phyloP scores from a whole-genome alignment of 1,284 basidiomycete genomes.

The Thecaphora thlaspeos region DNA sequence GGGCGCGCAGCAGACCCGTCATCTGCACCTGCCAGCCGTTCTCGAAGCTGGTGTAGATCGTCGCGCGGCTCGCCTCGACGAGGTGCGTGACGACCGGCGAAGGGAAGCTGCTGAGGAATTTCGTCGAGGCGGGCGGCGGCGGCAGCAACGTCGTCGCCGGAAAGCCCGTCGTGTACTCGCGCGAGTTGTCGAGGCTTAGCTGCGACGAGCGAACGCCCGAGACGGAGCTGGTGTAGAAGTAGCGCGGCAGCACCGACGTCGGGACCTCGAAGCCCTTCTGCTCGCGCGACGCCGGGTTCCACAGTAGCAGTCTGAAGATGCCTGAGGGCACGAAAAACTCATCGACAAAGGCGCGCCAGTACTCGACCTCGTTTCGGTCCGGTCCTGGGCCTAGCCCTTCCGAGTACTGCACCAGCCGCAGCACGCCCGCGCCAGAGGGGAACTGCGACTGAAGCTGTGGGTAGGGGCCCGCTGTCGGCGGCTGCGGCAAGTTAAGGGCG shows the following conservation, averaged over 20 bases:
- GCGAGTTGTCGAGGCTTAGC: conserved; percentile 31
- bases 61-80: conserved; percentile 27
- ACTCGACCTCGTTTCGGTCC: conserved; percentile 24
- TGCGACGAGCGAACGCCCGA: conserved; percentile 25
- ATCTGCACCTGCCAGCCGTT: conserved; percentile 45
- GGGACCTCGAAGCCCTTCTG: conserved; percentile 45
- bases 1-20: conserved; percentile 30
- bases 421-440: conserved; percentile 20
- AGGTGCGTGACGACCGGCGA: conserved; percentile 38
- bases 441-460: conserved; percentile 30
- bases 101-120: conserved; percentile 31
- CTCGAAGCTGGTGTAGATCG: conserved; percentile 27
- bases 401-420: conserved; percentile 34
- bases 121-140: conserved; percentile 25
- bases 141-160: conserved; percentile 23
- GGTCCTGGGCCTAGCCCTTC: conserved; percentile 23
- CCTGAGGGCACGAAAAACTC: conserved; percentile 39
- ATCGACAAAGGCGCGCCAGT: conserved; percentile 36
- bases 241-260: conserved; percentile 37
- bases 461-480: conserved; percentile 18
- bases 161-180: conserved; percentile 33
- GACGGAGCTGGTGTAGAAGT: conserved; percentile 39
- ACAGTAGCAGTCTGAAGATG: conserved; percentile 33
- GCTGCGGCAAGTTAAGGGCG: too few relatives aligned
- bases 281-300: conserved; percentile 39